Conservation (phyloP, 176 grass and related monocot genomes). For the Dactylis glomerata region DNA sequence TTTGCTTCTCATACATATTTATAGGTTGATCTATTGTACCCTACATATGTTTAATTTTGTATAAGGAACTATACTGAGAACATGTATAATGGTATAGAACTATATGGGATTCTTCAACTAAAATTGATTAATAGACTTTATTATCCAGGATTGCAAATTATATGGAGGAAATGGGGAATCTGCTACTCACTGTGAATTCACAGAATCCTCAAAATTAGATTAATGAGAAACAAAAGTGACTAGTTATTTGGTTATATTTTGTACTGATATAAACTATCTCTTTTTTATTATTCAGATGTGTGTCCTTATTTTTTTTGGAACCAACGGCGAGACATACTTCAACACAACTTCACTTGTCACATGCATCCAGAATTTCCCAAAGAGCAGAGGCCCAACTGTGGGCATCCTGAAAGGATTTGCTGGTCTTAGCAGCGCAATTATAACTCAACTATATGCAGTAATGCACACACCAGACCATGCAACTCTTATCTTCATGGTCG, state of each 20-base stretch:
- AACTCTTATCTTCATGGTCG: slow-evolving; percentile 75
- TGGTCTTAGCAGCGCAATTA: slow-evolving; percentile 74
- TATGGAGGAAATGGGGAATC: background rate
- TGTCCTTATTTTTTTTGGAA: slow-evolving; percentile 77
- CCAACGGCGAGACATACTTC: slow-evolving; percentile 89
- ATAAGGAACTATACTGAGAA: slow-evolving; percentile 4
- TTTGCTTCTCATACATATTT: slow-evolving; percentile 10
- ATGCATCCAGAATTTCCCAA: slow-evolving; percentile 94
- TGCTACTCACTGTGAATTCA: background rate
- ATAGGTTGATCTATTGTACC: background rate
- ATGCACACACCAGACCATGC: slow-evolving; percentile 74
- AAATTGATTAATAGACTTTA: background rate
- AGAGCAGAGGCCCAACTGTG: slow-evolving; percentile 77
- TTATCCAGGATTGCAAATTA: background rate
- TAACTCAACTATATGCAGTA: slow-evolving; percentile 73
- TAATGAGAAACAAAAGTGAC: background rate
- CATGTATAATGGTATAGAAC: background rate
- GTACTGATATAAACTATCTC: slow-evolving; percentile 4
- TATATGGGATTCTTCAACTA: background rate
- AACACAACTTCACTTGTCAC: slow-evolving; percentile 83
- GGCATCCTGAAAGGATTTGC: slow-evolving; percentile 94
- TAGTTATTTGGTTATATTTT: slow-evolving; percentile 13
- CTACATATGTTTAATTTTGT: background rate
- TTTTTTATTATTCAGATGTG: slow-evolving; percentile 63
- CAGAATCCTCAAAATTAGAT: background rate